Conservation (phyloP, 768 basidiomycete species). For the Rhodotorula paludigena region DNA sequence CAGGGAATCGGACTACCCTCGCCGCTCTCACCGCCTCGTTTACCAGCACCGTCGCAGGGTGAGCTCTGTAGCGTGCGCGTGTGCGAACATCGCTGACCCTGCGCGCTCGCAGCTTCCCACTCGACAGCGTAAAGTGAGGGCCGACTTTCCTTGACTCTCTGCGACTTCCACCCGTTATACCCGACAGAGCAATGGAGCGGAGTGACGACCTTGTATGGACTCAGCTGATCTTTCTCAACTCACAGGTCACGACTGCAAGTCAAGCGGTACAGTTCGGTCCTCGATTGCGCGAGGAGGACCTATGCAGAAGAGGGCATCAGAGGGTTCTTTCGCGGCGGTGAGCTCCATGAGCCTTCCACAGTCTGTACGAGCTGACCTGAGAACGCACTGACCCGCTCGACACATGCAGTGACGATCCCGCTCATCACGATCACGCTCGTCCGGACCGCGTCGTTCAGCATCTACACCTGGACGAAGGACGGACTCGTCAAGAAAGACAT, state of each 20-base stretch:
- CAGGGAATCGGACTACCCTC: constrained; percentile 31
- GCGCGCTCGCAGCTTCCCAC: constrained; percentile 50
- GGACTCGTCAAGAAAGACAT: constrained; percentile 56
- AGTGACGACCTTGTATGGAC: not conserved
- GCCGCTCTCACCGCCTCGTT: constrained; percentile 48
- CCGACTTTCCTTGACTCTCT: constrained; percentile 54
- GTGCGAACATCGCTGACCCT: constrained; percentile 6
- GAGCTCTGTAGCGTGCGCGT: no score
- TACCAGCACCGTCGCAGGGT: constrained; percentile 86
- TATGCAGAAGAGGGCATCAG: constrained; percentile 50
- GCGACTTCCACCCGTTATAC: constrained; percentile 25
- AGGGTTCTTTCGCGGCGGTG: constrained; percentile 68
- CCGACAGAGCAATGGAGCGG: not conserved
- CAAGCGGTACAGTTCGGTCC: constrained; percentile 52
- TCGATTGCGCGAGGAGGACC: constrained; percentile 75
- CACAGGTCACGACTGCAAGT: constrained; percentile 38
- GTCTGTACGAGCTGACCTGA: not conserved
- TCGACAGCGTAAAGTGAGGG: constrained; percentile 91
- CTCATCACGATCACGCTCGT: constrained; percentile 71
- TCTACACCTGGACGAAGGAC: constrained; percentile 80
- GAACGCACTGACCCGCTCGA: not conserved
- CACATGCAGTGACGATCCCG: constrained; percentile 23
- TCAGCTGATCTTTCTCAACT: constrained; percentile 20
- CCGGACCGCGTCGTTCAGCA: constrained; percentile 88
- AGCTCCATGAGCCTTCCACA: not conserved